Conservation (phyloP, 2,329 filamentous ascomycete species). For the Ampelomyces quisqualis region DNA sequence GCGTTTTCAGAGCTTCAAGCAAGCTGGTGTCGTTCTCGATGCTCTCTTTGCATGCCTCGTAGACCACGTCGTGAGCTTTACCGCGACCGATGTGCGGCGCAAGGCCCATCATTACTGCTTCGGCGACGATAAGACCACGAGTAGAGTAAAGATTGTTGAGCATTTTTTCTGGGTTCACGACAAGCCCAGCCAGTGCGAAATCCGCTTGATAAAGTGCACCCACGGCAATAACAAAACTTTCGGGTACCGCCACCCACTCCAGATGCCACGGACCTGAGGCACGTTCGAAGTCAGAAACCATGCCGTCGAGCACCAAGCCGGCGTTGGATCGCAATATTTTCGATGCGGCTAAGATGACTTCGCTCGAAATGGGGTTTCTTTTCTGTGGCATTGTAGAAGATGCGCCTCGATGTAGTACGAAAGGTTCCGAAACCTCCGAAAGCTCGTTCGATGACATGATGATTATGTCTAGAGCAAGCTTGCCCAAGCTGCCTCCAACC, state of each 20-base stretch:
- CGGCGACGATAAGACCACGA: conserved; percentile 56
- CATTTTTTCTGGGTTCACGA: conserved; percentile 55
- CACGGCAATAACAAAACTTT: conserved; percentile 56
- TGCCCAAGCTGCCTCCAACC: conserved; percentile 56
- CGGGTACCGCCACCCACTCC: conserved; percentile 59
- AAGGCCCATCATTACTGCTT: conserved; percentile 63
- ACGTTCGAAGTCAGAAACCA: conserved; percentile 60
- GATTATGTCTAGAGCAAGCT: conserved; percentile 58
- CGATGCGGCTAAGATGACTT: conserved; percentile 57
- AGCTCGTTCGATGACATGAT: conserved; percentile 61
- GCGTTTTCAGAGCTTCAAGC: conserved; percentile 47
- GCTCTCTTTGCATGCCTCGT: conserved; percentile 54
- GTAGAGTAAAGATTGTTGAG: conserved; percentile 54
- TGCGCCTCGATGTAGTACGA: conserved; percentile 39
- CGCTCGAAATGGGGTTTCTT: conserved; percentile 59
- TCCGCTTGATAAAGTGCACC: conserved; percentile 57
- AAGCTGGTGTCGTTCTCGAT: conserved; percentile 50
- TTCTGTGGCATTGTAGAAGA: conserved; percentile 49
- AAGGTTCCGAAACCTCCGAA: conserved; percentile 56
- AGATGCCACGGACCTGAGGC: conserved; percentile 61
- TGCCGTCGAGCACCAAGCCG: conserved; percentile 55
- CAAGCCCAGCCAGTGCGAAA: conserved; percentile 55
- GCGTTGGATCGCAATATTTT: conserved; percentile 57
- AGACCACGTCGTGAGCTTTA: conserved; percentile 58
- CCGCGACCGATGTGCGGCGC: conserved; percentile 56